Percentiles rank a stretch among this genome's conserved stretches.
Evolutionary conservation across 2,329 filamentous ascomycete genomes (phyloP).

Genomic region (Huntiella bhutanensis): DNA sequence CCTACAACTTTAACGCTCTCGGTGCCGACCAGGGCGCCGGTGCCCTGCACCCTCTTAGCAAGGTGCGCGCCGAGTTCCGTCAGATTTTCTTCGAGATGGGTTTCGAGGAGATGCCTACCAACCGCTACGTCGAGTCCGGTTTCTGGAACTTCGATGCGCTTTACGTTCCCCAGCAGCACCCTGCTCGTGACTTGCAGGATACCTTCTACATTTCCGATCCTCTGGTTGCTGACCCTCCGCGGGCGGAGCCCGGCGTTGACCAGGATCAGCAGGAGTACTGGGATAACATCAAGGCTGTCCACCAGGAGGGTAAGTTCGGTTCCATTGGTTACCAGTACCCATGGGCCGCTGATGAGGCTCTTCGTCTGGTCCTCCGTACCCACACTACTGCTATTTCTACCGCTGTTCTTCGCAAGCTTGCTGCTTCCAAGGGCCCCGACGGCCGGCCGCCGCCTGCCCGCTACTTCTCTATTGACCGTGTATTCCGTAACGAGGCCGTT

Average conservation of each 20-base stretch:
- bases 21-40: slow-evolving; percentile 43
- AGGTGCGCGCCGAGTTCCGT: slow-evolving; percentile 87
- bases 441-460: slow-evolving; percentile 50
- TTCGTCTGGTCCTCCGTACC: slow-evolving; percentile 76
- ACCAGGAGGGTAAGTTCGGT: slow-evolving; percentile 80
- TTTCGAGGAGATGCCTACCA: slow-evolving; percentile 95
- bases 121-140: slow-evolving; percentile 81
- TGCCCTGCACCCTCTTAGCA: slow-evolving; percentile 58
- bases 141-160: slow-evolving; percentile 99
- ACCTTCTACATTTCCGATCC: slow-evolving; percentile 98
- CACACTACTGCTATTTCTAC: slow-evolving; percentile 90
- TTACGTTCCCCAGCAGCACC: slow-evolving; percentile 94
- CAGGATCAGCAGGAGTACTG: slow-evolving; percentile 56
- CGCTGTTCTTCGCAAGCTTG: slow-evolving; percentile 78
- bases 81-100: slow-evolving; percentile 99
- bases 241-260: slow-evolving; percentile 31
- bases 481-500: slow-evolving; percentile 95
- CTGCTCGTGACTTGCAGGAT: slow-evolving; percentile 89
- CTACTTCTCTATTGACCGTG: slow-evolving; percentile 96
- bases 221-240: slow-evolving; percentile 49
- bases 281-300: slow-evolving; percentile 70
- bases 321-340: slow-evolving; percentile 94
- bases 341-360: slow-evolving; percentile 73
- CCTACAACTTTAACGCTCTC: slow-evolving; percentile 52
- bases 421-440: slow-evolving; percentile 58